These are phyloP conservation scores for Incumbomyces delicatus DNA, from an alignment of 2,329 filamentous ascomycete genomes.

Conservation along the genomic window DNA sequence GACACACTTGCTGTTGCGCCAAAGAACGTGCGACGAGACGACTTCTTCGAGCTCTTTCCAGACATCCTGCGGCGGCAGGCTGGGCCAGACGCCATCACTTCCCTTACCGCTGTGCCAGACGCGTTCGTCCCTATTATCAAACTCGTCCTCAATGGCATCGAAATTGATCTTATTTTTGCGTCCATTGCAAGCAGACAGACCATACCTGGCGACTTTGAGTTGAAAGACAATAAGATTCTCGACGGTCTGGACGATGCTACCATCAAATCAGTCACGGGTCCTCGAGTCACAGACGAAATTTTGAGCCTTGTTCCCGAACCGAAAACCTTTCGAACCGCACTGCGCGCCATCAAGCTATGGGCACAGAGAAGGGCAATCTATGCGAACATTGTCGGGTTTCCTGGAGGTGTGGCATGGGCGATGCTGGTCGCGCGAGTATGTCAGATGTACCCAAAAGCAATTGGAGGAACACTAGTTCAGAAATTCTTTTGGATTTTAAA, in stretches of 20 bases:
- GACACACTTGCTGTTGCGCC: slow-evolving; percentile 90
- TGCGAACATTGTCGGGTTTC: slow-evolving; percentile 91
- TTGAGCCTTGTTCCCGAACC: slow-evolving; percentile 78
- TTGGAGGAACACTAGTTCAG: slow-evolving; percentile 74
- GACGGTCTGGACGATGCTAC: slow-evolving; percentile 80
- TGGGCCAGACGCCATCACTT: slow-evolving; percentile 67
- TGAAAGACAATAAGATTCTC: slow-evolving; percentile 76
- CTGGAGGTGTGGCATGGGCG: slow-evolving; percentile 93
- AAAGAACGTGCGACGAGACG: slow-evolving; percentile 74
- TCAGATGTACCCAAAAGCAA: slow-evolving; percentile 89
- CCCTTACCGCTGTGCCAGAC: slow-evolving; percentile 75
- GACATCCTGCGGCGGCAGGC: slow-evolving; percentile 66
- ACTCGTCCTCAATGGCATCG: slow-evolving; percentile 80
- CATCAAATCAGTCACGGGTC: slow-evolving; percentile 84
- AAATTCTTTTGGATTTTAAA: slow-evolving; percentile 93
- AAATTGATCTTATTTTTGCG: slow-evolving; percentile 88
- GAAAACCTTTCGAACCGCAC: slow-evolving; percentile 77
- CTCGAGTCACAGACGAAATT: slow-evolving; percentile 88
- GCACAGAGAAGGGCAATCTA: slow-evolving; percentile 86
- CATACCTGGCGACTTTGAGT: slow-evolving; percentile 60
- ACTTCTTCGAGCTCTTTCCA: slow-evolving; percentile 91
- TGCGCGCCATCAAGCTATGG: slow-evolving; percentile 94
- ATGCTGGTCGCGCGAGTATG: slow-evolving; percentile 95
- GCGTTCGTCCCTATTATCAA: slow-evolving; percentile 97
- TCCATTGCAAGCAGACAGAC: slow-evolving; percentile 60